Evolutionary conservation across 345 rosid genomes (phyloP).

Genomic region (Leavenworthia alabamica): DNA sequence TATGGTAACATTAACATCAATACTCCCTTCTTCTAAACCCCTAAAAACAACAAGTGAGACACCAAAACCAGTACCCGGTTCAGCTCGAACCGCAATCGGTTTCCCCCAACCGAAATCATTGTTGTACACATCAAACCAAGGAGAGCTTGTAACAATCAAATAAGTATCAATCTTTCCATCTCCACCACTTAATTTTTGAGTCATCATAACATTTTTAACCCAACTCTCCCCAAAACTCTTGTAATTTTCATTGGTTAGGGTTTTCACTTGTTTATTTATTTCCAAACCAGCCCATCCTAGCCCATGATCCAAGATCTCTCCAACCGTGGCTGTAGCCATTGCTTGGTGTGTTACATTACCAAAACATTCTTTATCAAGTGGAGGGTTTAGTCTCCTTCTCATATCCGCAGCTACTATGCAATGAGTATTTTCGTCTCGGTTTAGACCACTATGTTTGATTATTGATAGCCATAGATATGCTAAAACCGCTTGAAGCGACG

Average conservation of each 20-base stretch:
- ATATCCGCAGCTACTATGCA: slow-evolving; percentile 22
- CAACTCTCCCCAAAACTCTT: slow-evolving; percentile 9
- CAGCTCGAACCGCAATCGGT: slow-evolving; percentile 17
- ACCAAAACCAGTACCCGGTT: slow-evolving; percentile 6
- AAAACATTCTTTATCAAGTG: slow-evolving; percentile 9
- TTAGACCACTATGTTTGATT: background rate
- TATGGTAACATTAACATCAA: slow-evolving; percentile 11
- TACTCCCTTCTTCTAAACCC: slow-evolving; percentile 14
- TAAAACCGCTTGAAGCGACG: slow-evolving; percentile 34
- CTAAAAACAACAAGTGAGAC: slow-evolving; percentile 3
- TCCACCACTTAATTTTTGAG: background rate
- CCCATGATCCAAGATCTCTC: slow-evolving; percentile 17
- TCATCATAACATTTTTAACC: background rate
- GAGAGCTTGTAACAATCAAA: slow-evolving; percentile 32
- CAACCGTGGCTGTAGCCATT: slow-evolving; percentile 4
- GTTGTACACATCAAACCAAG: slow-evolving; percentile 36
- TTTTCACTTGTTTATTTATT: slow-evolving; percentile 4
- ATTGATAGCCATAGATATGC: slow-evolving; percentile 27
- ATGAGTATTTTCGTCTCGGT: background rate
- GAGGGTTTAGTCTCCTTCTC: slow-evolving; percentile 18
- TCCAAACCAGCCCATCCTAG: slow-evolving; percentile 22
- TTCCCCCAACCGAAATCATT: slow-evolving; percentile 44
- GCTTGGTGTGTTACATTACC: slow-evolving; percentile 8
- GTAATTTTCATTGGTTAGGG: slow-evolving; percentile 15
- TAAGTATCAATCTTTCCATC: background rate